Base-by-base conservation (phyloP, 1,139 yeast species). In the Sugiyamaella novakii region DNA sequence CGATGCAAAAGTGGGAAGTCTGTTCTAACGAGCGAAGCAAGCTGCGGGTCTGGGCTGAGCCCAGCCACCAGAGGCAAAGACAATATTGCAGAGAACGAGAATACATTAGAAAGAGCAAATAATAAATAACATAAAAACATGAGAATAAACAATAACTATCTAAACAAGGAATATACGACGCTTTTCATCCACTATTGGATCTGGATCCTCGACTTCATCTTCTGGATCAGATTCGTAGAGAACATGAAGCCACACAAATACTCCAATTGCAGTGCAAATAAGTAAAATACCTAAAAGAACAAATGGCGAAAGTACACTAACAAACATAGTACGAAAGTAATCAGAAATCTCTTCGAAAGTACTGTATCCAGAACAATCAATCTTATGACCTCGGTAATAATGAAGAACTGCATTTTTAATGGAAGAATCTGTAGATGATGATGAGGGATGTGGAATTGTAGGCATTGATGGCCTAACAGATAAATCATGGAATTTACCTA, bases 291-390 rank as follows among this genome's bases (percentile, higher is more conserved):
- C 61, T 10, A 59, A 52, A 11, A 59, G 43, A 7, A 56, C 54
- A 43, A 59, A 55, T 18, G 63, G 63, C 6, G 60, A 57, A 36
- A 59, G 42, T 38, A 59, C 52, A 28, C 62, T 55, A n/a, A 59
- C 53, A 12, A 59, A 14, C 24, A 53, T 52, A 8, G 61, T 55
- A 12, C 46, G 50, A 15, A 56, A 10, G 33, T 50, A 52, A 37
- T 59, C 62, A 24, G 31, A 44, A 17, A 49, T 17, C 43, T 55
- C 58, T 31, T 50, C 50, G 27, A 56, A 15, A n/a, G 41, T 31
- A 19, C 41, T 38, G 47, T 55, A 55, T 27, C 47, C 39, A 8
- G 46, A 31, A 38, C 52, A 52, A 46, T 33, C 43, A 22, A 40
- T 25, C 25, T 46, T 48, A 38, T 36, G 41, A 11, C 59, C 59